Evolutionary conservation across 192 early-diverging fungal genomes (phyloP).

Genomic region (Linderina pennispora): DNA sequence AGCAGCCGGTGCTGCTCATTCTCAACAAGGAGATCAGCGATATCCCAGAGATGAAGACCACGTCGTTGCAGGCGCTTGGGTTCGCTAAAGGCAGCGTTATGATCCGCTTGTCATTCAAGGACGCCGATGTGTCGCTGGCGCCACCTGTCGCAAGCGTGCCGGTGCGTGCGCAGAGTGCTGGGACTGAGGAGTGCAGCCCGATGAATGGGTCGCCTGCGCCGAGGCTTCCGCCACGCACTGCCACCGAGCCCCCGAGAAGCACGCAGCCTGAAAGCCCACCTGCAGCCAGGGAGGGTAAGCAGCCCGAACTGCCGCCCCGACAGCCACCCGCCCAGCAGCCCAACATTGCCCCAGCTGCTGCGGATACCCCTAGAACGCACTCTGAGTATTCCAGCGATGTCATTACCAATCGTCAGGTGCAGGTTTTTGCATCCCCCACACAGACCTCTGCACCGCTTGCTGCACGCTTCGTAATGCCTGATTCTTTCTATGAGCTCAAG

Average conservation of each 20-base stretch:
- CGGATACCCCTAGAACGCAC: background rate
- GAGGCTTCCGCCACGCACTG: background rate
- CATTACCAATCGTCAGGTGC: conserved; percentile 11
- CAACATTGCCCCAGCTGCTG: background rate
- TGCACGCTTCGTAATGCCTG: conserved; percentile 64
- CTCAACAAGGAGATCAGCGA: conserved; percentile 51
- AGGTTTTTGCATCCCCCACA: conserved; percentile 51
- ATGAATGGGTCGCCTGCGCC: no score
- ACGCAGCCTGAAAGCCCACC: no score
- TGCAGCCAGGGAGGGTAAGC: no score
- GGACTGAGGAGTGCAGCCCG: no score
- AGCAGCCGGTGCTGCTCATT: conserved; percentile 27
- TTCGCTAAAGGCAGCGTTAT: conserved; percentile 60
- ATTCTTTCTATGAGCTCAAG: conserved; percentile 77
- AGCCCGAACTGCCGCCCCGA: no score
- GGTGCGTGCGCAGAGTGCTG: background rate
- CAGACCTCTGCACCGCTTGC: conserved; percentile 18
- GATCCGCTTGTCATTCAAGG: conserved; percentile 63
- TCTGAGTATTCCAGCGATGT: background rate
- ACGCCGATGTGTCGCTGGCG: conserved; percentile 24
- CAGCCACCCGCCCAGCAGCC: no score
- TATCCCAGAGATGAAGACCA: conserved; percentile 54
- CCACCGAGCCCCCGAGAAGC: background rate
- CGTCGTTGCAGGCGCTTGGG: conserved; percentile 64
- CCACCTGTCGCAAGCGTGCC: background rate